phyloP scores from a whole-genome alignment of 768 basidiomycete genomes.

The Gymnopilus dilepis region DNA sequence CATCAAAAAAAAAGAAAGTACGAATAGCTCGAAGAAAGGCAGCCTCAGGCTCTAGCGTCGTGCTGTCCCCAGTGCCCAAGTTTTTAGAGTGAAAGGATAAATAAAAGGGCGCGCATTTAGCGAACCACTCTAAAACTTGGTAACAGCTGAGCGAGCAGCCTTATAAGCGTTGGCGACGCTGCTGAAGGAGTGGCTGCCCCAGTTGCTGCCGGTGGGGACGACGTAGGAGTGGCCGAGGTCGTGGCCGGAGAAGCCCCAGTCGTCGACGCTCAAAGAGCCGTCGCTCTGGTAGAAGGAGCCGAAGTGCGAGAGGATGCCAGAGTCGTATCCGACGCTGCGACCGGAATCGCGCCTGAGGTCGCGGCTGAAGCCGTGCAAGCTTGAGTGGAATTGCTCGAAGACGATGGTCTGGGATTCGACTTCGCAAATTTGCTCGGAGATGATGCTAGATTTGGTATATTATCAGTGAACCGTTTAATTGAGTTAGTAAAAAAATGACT shows the following conservation, averaged over 20 bases:
- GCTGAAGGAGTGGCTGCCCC: conserved; percentile 34
- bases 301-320: conserved; percentile 40
- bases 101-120: neutral
- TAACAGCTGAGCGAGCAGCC: conserved; percentile 34
- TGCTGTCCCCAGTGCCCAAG: conserved; percentile 10
- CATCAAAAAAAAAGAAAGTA: conserved; percentile 18
- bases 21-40: conserved; percentile 1
- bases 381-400: conserved; percentile 48
- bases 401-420: conserved; percentile 53
- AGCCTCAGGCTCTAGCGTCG: conserved; percentile 1
- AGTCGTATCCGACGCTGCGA: conserved; percentile 45
- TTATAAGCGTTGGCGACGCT: conserved; percentile 41
- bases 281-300: conserved; percentile 38
- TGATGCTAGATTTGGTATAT: conserved; percentile 37
- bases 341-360: conserved; percentile 47
- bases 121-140: conserved; percentile 21
- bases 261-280: conserved; percentile 41
- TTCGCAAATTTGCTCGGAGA: conserved; percentile 52
- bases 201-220: conserved; percentile 45
- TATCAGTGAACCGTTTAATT: neutral
- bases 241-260: conserved; percentile 46
- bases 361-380: conserved; percentile 44
- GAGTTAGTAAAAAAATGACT: neutral
- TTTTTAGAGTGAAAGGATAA: conserved; percentile 17
- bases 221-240: conserved; percentile 45